These are phyloP conservation scores for Nyssa sinensis DNA, from an alignment of 148 eudicot species.

Conservation along the genomic window DNA sequence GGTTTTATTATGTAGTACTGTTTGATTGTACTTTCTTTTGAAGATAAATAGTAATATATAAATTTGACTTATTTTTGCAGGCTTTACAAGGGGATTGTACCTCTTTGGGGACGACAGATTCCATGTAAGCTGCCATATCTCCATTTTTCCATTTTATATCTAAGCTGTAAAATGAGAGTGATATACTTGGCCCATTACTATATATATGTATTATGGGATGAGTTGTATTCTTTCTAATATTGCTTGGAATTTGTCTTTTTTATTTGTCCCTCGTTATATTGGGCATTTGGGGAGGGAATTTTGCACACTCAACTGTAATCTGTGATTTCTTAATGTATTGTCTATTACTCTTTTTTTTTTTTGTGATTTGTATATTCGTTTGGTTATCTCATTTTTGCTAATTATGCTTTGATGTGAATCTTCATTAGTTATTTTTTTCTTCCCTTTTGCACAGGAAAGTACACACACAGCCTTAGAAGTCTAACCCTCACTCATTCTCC, in stretches of 20 bases:
- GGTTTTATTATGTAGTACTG: not conserved
- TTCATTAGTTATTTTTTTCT: no score
- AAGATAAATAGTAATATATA: not conserved
- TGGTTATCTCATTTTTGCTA: not conserved
- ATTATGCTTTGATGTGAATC: no score
- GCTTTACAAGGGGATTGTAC: conserved; percentile 46
- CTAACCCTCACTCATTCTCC: no score
- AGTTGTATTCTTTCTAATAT: not conserved
- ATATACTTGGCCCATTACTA: not conserved
- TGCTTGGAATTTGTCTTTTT: not conserved
- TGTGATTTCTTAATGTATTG: not conserved
- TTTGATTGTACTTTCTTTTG: not conserved
- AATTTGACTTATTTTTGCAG: conserved; percentile 6
- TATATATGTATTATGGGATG: no score
- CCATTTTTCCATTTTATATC: not conserved
- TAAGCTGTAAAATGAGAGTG: not conserved
- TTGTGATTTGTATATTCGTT: not conserved
- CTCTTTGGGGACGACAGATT: conserved; percentile 32
- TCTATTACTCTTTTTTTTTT: not conserved
- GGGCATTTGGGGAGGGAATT: no score
- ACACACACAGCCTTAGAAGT: no score
- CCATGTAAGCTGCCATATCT: conserved; percentile 48
- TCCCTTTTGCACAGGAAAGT: no score
- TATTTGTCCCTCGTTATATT: no score
- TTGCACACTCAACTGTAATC: not conserved